Evolutionary conservation across 2,329 filamentous ascomycete species (phyloP).

Genomic region (Pezicula rhizophila): DNA sequence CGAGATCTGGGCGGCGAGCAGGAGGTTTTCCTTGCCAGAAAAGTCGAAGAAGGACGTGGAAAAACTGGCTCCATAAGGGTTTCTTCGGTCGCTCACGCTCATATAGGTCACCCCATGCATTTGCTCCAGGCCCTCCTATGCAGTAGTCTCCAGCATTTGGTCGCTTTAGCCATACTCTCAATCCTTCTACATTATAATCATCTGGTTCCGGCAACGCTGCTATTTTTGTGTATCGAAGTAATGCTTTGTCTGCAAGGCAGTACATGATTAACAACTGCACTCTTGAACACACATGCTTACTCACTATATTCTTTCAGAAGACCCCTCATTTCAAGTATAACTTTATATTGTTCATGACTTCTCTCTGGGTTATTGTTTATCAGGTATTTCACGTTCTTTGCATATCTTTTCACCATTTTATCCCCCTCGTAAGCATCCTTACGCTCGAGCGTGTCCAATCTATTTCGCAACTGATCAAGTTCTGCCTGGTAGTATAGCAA

Average conservation of each 20-base stretch:
- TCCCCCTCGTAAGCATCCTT: background rate
- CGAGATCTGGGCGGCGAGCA: constrained; percentile 5
- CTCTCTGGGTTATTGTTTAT: background rate
- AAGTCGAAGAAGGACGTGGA: constrained; percentile 1
- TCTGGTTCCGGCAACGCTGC: background rate
- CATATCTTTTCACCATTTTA: no score
- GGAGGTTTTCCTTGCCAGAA: constrained; percentile 2
- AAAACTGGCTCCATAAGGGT: background rate
- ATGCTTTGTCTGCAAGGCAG: background rate
- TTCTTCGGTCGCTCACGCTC: background rate
- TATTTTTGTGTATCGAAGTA: background rate
- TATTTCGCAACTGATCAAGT: background rate
- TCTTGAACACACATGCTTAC: background rate
- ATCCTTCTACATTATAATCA: background rate
- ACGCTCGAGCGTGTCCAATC: background rate
- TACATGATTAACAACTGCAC: no score
- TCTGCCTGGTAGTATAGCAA: background rate
- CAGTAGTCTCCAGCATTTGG: background rate
- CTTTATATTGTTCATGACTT: background rate
- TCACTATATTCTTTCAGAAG: background rate
- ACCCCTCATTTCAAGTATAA: background rate
- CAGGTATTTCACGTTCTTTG: background rate
- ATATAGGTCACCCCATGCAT: constrained; percentile 4
- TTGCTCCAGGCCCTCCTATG: constrained; percentile 1
- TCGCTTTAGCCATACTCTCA: background rate